Conservation (phyloP, 768 basidiomycete genomes). For the Suillus subaureus region DNA sequence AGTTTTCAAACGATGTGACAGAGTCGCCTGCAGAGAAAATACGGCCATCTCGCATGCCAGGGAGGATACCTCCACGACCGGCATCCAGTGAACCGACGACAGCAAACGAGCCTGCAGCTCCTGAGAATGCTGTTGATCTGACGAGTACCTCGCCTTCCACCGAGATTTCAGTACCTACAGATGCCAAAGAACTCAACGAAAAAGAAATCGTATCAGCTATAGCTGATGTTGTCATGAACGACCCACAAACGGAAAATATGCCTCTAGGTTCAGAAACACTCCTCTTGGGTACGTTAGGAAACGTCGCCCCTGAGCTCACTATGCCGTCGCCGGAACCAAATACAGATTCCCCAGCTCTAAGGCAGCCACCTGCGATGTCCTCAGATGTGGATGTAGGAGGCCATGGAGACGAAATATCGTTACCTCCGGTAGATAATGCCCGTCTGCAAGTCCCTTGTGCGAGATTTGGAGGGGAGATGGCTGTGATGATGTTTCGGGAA, state of each 20-base stretch:
- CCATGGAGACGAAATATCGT: background rate
- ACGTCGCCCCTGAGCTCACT: background rate
- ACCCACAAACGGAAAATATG: background rate
- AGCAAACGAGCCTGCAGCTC: background rate
- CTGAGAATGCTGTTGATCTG: background rate
- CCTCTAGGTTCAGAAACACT: background rate
- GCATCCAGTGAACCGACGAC: background rate
- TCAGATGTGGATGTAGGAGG: background rate
- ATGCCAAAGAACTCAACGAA: background rate
- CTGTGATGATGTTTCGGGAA: conserved; percentile 19
- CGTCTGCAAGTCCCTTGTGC: background rate
- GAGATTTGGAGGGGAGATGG: conserved; percentile 22
- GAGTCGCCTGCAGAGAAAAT: background rate
- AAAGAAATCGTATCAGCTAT: background rate
- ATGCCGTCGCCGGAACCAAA: background rate
- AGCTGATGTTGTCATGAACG: background rate
- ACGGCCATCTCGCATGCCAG: conserved; percentile 5
- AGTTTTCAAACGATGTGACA: background rate
- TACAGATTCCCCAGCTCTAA: background rate
- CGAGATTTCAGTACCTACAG: background rate
- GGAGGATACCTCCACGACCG: conserved; percentile 2
- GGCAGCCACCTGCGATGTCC: background rate
- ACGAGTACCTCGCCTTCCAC: background rate
- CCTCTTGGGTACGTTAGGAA: background rate
- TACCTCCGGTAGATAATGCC: background rate